phyloP scores from a whole-genome alignment of 257 asterid genomes.

The Solanum bukasovii region DNA sequence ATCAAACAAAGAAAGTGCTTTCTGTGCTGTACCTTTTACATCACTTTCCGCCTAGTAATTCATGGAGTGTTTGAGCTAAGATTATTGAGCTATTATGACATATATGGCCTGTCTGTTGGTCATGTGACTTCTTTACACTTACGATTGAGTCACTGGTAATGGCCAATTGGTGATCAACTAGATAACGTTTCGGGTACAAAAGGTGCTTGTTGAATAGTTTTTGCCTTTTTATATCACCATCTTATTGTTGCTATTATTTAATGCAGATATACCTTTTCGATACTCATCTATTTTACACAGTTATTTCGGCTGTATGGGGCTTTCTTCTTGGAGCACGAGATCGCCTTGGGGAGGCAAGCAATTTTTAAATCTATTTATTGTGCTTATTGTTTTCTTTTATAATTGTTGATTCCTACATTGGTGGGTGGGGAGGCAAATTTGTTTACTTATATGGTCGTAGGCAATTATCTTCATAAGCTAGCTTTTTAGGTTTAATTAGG shows the following conservation, averaged over 20 bases:
- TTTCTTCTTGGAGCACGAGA: constrained; percentile 93
- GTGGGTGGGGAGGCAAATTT: neutral
- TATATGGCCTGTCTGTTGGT: neutral
- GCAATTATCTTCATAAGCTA: neutral
- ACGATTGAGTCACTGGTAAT: neutral
- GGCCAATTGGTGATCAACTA: neutral
- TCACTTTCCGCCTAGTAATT: neutral
- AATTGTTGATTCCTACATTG: neutral
- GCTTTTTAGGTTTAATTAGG: neutral
- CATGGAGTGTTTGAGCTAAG: neutral
- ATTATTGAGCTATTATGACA: neutral
- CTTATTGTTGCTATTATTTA: neutral
- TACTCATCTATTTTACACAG: constrained; percentile 78
- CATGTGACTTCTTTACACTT: neutral
- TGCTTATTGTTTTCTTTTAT: neutral
- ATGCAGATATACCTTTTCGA: constrained; percentile 91
- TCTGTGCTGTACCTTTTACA: neutral
- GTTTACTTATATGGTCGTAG: neutral
- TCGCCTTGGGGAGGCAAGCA: constrained; percentile 88
- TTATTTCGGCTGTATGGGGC: constrained; percentile 82
- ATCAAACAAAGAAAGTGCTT: neutral
- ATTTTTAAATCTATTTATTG: neutral
- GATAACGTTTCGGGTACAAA: neutral
- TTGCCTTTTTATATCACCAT: neutral
- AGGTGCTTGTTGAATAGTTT: neutral